A percentile compares a stretch with the other conserved stretches of the same genome.
Evolutionary conservation across 441 rosid species (phyloP).

Genomic region (Croton setiger): DNA sequence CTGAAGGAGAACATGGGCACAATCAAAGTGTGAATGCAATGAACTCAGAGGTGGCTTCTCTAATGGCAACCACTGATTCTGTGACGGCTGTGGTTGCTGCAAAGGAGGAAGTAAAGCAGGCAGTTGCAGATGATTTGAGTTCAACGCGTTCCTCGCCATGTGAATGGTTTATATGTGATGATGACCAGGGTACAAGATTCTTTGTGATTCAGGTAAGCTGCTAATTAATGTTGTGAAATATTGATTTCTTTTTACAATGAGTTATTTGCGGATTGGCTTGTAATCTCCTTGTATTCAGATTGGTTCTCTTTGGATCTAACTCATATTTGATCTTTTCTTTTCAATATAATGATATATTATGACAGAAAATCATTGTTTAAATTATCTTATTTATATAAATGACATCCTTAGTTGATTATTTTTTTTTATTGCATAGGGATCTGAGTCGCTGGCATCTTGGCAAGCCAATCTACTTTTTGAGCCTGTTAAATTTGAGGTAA

Average conservation of each 20-base stretch:
- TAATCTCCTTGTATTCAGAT: slow-evolving; percentile 4
- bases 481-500: slow-evolving; percentile 87
- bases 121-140: slow-evolving; percentile 90
- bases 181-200: slow-evolving; percentile 73
- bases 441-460: slow-evolving; percentile 93
- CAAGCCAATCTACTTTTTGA: slow-evolving; percentile 93
- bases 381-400: not conserved
- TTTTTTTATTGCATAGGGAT: slow-evolving; percentile 53
- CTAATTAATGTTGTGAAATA: slow-evolving; percentile 2
- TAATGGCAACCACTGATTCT: slow-evolving; percentile 88
- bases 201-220: slow-evolving; percentile 78
- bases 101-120: slow-evolving; percentile 90
- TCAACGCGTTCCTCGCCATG: slow-evolving; percentile 75
- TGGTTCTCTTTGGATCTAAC: not conserved
- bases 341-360: too few species aligned
- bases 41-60: slow-evolving; percentile 54
- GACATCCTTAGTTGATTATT: not conserved
- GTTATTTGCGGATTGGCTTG: not conserved
- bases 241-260: not conserved
- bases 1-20: slow-evolving; percentile 21
- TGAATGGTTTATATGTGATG: slow-evolving; percentile 94
- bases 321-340: too few species aligned
- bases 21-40: slow-evolving; percentile 22
- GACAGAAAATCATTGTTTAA: not conserved
- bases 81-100: slow-evolving; percentile 97